These are phyloP conservation scores for Talaromyces sp. DNA, from an alignment of 2,329 filamentous ascomycete genomes.

Conservation along the genomic window DNA sequence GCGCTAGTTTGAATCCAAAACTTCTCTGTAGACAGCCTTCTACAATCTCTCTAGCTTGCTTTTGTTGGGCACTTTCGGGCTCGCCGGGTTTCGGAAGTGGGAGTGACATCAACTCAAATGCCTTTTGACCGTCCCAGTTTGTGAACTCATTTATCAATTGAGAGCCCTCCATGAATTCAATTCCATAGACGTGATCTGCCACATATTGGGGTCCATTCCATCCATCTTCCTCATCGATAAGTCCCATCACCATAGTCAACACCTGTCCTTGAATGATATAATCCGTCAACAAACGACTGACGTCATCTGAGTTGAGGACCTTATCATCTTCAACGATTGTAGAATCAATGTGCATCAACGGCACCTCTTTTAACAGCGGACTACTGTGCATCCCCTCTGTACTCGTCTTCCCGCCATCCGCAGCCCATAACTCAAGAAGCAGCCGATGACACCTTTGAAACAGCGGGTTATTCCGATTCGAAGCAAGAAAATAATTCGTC, in stretches of 20 bases:
- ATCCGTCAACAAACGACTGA: slow-evolving; percentile 49
- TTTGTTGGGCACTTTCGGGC: slow-evolving; percentile 47
- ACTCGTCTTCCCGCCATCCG: slow-evolving; percentile 43
- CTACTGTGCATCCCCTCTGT: slow-evolving; percentile 53
- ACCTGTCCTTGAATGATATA: slow-evolving; percentile 59
- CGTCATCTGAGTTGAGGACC: slow-evolving; percentile 39
- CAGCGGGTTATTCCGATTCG: slow-evolving; percentile 44
- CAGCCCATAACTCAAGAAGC: slow-evolving; percentile 52
- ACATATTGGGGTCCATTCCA: slow-evolving; percentile 57
- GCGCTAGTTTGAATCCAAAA: slow-evolving; percentile 56
- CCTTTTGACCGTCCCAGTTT: slow-evolving; percentile 49
- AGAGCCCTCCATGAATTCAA: slow-evolving; percentile 51
- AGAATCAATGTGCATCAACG: slow-evolving; percentile 32
- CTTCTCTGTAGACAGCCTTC: slow-evolving; percentile 50
- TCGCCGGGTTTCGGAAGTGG: slow-evolving; percentile 38
- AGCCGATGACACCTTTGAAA: slow-evolving; percentile 51
- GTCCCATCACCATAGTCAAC: slow-evolving; percentile 51
- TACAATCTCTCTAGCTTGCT: slow-evolving; percentile 50
- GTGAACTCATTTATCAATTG: slow-evolving; percentile 55
- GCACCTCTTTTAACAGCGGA: slow-evolving; percentile 47
- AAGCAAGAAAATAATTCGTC: slow-evolving; percentile 51
- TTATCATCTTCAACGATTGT: slow-evolving; percentile 31
- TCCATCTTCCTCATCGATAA: slow-evolving; percentile 48
- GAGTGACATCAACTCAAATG: slow-evolving; percentile 52
- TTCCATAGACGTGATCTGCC: slow-evolving; percentile 48